Conservation (phyloP, 2,329 filamentous ascomycete genomes). For the Monilinia vaccinii-corymbosi region DNA sequence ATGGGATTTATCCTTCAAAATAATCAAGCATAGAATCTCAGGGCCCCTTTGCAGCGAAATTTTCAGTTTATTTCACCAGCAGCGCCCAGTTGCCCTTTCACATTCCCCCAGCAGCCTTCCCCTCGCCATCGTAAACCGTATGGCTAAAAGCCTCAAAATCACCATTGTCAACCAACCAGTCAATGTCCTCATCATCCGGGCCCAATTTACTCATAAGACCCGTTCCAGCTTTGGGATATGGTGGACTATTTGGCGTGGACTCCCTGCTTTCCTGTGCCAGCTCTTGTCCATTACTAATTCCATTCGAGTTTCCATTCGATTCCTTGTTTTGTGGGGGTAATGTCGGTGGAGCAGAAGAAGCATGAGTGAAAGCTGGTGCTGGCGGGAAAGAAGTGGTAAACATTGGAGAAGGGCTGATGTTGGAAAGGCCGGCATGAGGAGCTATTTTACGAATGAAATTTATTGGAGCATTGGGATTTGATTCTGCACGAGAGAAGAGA, state of each 20-base stretch:
- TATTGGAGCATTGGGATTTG: slow-evolving; percentile 31
- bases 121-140: slow-evolving; percentile 25
- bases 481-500: slow-evolving; percentile 30
- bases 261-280: slow-evolving; percentile 32
- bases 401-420: slow-evolving; percentile 1
- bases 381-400: slow-evolving; percentile 35
- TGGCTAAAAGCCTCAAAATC: slow-evolving; percentile 30
- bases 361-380: slow-evolving; percentile 48
- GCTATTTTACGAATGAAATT: slow-evolving; percentile 34
- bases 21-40: neutral
- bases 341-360: slow-evolving; percentile 21
- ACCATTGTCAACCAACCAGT: slow-evolving; percentile 51
- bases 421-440: slow-evolving; percentile 4
- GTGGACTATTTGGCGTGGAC: slow-evolving; percentile 47
- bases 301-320: slow-evolving; percentile 9
- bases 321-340: slow-evolving; percentile 12
- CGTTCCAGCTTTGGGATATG: slow-evolving; percentile 54
- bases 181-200: slow-evolving; percentile 47
- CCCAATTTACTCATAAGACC: slow-evolving; percentile 45
- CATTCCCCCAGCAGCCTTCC: slow-evolving; percentile 8
- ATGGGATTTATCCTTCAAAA: neutral
- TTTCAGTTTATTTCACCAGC: neutral
- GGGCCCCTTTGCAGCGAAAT: neutral
- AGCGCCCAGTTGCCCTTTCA: neutral
- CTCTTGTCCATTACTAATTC: slow-evolving; percentile 20